Evolutionary conservation across 139 green algal species (phyloP), one percentile per base, ranked within the genome.

Genomic region (Tetraselmis chui): DNA sequence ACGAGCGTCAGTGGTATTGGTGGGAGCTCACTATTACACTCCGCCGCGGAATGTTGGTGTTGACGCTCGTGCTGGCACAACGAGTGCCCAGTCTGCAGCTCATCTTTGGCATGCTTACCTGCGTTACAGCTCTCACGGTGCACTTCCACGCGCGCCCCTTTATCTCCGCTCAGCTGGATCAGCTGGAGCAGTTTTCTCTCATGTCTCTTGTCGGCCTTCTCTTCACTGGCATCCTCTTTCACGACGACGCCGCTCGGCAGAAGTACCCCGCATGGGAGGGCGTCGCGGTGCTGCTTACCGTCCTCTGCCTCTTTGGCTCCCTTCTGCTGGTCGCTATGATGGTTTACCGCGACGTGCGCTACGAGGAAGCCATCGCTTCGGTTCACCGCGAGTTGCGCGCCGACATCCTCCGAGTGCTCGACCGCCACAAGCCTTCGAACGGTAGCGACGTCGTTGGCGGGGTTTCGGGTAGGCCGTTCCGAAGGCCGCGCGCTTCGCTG

Each of bases 71-170:
- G 74, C 74, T 77, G 26, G n/a, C n/a, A 2, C 74, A 77, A 25
- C 26, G n/a, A 2, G 5, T 77, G 74, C 74, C 74, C 5, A 77
- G 25, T 25, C 74, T 77, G 25, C 74, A 77, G 74, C 2, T 29
- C 26, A 31, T 29, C 74, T 2, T 29, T 22, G 74, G 74, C 26
- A 29, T 77, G 5, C 18, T 11, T 25, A 29, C 18, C 74, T 28
- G 25, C 26, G n/a, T 77, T 2, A 31, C 25, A 2, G 25, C 26
- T 2, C 5, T 77, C 26, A 31, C 26, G 26, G 28, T 77, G 74
- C 74, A 77, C 74, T 77, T 77, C 18, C 28, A 77, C 74, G 74
- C 74, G 26, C 74, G 74, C 74, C 74, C 74, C 74, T 77, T 77
- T 23, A 77, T 77, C n/a, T 77, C 74, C 26, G 2, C 2, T 2